Percentiles rank a stretch among this genome's conserved stretches.
phyloP scores from a whole-genome alignment of 2,329 filamentous ascomycete genomes.

The Penicillium sp. region DNA sequence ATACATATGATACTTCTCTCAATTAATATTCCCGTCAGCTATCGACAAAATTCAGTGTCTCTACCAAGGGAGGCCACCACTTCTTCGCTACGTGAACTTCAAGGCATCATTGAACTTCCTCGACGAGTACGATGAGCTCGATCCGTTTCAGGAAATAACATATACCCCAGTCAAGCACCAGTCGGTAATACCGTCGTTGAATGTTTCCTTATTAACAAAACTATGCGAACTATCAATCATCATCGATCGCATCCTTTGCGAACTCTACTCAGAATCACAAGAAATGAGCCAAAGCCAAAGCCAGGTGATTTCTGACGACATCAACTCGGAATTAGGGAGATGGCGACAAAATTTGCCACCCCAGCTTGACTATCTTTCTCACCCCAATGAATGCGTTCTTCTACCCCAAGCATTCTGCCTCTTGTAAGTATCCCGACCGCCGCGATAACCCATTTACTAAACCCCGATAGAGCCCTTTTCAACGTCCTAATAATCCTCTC shows the following conservation, averaged over 20 bases:
- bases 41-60: constrained; percentile 57
- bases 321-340: constrained; percentile 20
- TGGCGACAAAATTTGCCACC: constrained; percentile 28
- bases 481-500: constrained; percentile 46
- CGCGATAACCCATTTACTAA: background rate
- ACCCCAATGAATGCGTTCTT: constrained; percentile 21
- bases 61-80: constrained; percentile 55
- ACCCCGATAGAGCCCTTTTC: constrained; percentile 30
- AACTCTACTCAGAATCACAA: constrained; percentile 30
- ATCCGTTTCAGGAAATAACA: constrained; percentile 49
- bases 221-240: constrained; percentile 36
- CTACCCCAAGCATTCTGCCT: constrained; percentile 24
- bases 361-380: constrained; percentile 23
- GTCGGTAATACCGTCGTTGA: constrained; percentile 18
- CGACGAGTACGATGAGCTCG: constrained; percentile 44
- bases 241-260: constrained; percentile 36
- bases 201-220: constrained; percentile 28
- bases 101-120: constrained; percentile 46
- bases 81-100: constrained; percentile 46
- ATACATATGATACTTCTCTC: background rate
- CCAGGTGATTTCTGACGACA: constrained; percentile 17
- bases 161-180: constrained; percentile 22
- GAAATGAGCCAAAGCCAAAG: constrained; percentile 14
- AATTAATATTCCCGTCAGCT: constrained; percentile 7
- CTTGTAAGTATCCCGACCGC: constrained; percentile 8